phyloP scores from a whole-genome alignment of 2,329 filamentous ascomycete genomes.

The Diplodia mutila region DNA sequence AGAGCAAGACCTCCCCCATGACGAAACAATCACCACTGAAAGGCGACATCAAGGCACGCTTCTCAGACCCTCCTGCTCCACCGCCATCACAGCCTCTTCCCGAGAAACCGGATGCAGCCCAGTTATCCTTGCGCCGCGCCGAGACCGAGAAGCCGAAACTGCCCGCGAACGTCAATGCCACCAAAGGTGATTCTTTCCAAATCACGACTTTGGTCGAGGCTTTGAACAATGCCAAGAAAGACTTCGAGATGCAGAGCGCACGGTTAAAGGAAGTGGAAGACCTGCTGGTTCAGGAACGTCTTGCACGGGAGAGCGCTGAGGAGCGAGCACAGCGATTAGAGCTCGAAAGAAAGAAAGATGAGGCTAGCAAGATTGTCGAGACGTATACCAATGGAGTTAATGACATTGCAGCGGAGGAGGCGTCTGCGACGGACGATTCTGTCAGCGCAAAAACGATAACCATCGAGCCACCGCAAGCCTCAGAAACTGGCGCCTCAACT shows the following conservation, averaged over 20 bases:
- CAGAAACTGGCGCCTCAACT: slow-evolving; percentile 44
- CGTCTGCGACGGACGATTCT: slow-evolving; percentile 24
- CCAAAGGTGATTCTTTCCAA: slow-evolving; percentile 65
- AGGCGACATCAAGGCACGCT: slow-evolving; percentile 77
- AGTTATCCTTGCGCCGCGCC: slow-evolving; percentile 71
- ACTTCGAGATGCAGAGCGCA: slow-evolving; percentile 80
- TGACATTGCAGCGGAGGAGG: slow-evolving; percentile 42
- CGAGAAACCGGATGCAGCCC: slow-evolving; percentile 79
- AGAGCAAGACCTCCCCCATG: slow-evolving; percentile 49
- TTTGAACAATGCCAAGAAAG: slow-evolving; percentile 79
- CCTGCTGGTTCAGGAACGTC: slow-evolving; percentile 75
- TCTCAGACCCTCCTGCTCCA: slow-evolving; percentile 90
- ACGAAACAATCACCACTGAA: slow-evolving; percentile 56
- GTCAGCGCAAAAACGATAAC: slow-evolving; percentile 29
- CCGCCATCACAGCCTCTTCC: slow-evolving; percentile 91
- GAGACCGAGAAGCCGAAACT: slow-evolving; percentile 74
- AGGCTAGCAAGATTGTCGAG: background rate
- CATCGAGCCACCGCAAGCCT: slow-evolving; percentile 35
- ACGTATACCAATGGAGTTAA: slow-evolving; percentile 39
- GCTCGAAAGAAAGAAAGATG: slow-evolving; percentile 58
- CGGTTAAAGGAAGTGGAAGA: slow-evolving; percentile 82
- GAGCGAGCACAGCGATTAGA: slow-evolving; percentile 74
- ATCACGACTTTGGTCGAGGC: slow-evolving; percentile 85
- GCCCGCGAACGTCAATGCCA: slow-evolving; percentile 43
- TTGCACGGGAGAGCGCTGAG: slow-evolving; percentile 82